phyloP scores from a whole-genome alignment of 2,329 filamentous ascomycete genomes.

The Orbilia blumenaviensis region DNA sequence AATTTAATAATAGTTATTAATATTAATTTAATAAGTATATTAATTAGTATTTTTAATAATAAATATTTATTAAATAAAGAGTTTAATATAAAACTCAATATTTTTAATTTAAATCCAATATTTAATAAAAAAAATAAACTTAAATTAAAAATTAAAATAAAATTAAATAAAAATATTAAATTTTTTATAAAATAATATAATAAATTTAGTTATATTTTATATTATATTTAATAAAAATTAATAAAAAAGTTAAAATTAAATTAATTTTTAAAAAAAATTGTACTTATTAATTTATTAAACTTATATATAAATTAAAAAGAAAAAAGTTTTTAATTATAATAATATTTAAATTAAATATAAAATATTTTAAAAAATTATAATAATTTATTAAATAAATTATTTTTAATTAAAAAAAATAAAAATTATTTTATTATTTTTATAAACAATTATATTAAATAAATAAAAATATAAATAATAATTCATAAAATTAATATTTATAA shows the following conservation, averaged over 20 bases:
- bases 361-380: background rate
- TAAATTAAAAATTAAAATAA: background rate
- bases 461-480: background rate
- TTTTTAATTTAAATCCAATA: background rate
- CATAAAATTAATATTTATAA: too few species aligned
- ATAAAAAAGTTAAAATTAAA: background rate
- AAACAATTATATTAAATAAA: background rate
- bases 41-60: background rate
- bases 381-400: constrained; percentile 1
- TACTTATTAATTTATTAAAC: too few species aligned
- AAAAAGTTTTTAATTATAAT: background rate
- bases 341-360: background rate
- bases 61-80: background rate
- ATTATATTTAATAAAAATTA: background rate
- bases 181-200: background rate
- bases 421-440: background rate
- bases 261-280: background rate
- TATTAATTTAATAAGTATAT: background rate
- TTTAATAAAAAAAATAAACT: too few species aligned
- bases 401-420: background rate
- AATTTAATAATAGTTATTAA: background rate
- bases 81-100: background rate
- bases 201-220: background rate
- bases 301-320: too few species aligned
- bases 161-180: background rate